Base-by-base conservation (phyloP, 352 stramenopile genomes). In the Peronospora destructor region DNA sequence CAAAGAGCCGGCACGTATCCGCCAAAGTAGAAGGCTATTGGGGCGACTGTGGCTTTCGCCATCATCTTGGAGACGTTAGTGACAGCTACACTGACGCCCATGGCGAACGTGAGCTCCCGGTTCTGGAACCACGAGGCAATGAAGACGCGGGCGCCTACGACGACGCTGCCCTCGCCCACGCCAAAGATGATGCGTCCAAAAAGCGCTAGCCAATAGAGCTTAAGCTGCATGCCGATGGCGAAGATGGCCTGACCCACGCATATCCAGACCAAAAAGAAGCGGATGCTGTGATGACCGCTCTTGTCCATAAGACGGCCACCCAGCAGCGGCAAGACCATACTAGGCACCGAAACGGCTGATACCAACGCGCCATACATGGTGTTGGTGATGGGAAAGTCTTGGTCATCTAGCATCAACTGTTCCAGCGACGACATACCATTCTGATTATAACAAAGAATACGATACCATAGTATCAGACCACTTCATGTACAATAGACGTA, bases 11-110 rank as follows among this genome's bases (percentile, higher is more conserved):
- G 60, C 30, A 91, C 75, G 53, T 96, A 95, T 17, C 82, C 77
- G 12, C 84, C 78, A 58, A 90, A 92, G 48, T 88, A 79, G 12
- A 93, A 58, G 1, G 85, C 84, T 26, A 95, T 73, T 0, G 87
- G 86, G 10, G 83, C 86, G 16, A 94, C 80, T 5, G 83, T 94
- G 0, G 86, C 66, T 62, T 94, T 95, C 11, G 86, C 85, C n/a
- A 94, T 48, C 74, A 94, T 96, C 76, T 95, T 95, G 50, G 76
- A 89, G 9, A 95, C 51, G 56, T 94, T 95, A n/a, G 87, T 93
- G 30, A 93, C 56, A 11, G 82, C 85, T n/a, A 96, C 85, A 34
- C 61, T 83, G 10, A 94, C 82, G 29, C 87, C 87, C 77, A 94
- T 90, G 33, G 84, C 84, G 37, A 92, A 94, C 9, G 81, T 92